Percentiles rank a stretch among this genome's conserved stretches.
phyloP scores from a whole-genome alignment of 208 protist genomes.

The Acanthamoeba lenticulata region DNA sequence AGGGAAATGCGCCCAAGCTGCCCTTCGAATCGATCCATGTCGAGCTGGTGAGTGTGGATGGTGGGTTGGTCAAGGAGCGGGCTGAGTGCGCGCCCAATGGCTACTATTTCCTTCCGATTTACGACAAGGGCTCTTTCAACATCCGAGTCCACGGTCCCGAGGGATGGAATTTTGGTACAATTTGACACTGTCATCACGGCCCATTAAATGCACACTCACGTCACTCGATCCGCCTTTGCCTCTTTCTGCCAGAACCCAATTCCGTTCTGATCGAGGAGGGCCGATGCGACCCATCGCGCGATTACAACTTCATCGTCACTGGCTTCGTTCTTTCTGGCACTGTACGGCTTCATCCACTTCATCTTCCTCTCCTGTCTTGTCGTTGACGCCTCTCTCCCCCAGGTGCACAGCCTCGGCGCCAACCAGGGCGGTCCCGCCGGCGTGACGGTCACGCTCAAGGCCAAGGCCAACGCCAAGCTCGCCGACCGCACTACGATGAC shows the following conservation, averaged over 20 bases:
- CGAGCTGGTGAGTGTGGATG: constrained; percentile 87
- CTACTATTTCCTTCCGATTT: constrained; percentile 75
- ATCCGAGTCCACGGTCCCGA: constrained; percentile 50
- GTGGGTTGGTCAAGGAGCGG: constrained; percentile 90
- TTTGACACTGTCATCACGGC: not conserved
- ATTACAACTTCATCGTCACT: constrained; percentile 69
- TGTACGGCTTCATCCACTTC: too few species aligned
- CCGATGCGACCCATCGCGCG: not conserved
- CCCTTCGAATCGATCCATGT: not conserved
- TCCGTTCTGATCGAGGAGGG: constrained; percentile 20
- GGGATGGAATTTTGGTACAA: constrained; percentile 70
- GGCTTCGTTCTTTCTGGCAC: constrained; percentile 69
- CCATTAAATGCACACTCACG: too few species aligned
- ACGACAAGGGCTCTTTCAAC: constrained; percentile 65
- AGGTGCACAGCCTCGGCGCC: not conserved
- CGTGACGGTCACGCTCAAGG: not conserved
- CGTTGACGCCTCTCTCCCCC: not conserved
- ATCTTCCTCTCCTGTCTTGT: not conserved
- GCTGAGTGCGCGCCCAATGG: constrained; percentile 73
- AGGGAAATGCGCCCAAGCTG: not conserved
- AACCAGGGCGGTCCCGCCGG: not conserved
- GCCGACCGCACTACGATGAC: not conserved
- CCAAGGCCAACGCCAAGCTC: not conserved
- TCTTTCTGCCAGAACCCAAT: constrained; percentile 30
- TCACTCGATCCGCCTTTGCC: too few species aligned